phyloP scores from a whole-genome alignment of 2,329 filamentous ascomycete genomes.

The Penicillium hesseltinei region DNA sequence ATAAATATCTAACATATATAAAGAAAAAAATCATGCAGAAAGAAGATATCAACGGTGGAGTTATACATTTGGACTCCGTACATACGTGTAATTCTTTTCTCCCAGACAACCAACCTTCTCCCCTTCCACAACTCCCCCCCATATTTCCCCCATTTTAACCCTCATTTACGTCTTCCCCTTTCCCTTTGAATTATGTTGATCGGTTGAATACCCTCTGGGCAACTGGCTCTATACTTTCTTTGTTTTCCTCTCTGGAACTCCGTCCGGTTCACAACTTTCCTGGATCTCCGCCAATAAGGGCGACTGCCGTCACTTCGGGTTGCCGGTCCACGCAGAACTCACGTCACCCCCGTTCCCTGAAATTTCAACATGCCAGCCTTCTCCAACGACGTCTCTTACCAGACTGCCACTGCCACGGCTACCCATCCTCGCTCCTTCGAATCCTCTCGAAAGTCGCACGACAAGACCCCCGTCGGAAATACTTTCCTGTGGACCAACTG shows the following conservation, averaged over 20 bases:
- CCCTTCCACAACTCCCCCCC: slow-evolving; percentile 1
- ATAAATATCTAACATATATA: background rate
- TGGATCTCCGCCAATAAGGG: slow-evolving; percentile 22
- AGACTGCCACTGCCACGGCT: slow-evolving; percentile 33
- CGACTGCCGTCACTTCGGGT: slow-evolving; percentile 23
- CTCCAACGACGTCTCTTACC: slow-evolving; percentile 36
- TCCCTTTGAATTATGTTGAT: slow-evolving; percentile 17
- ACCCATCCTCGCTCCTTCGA: slow-evolving; percentile 42
- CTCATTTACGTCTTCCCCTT: slow-evolving; percentile 8
- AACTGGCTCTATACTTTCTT: slow-evolving; percentile 7
- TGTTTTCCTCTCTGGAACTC: slow-evolving; percentile 14
- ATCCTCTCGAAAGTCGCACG: slow-evolving; percentile 43
- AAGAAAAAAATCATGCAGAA: background rate
- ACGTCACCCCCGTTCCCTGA: slow-evolving; percentile 28
- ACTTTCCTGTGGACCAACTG: slow-evolving; percentile 49
- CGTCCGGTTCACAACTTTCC: slow-evolving; percentile 19
- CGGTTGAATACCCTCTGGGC: slow-evolving; percentile 13
- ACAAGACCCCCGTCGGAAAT: slow-evolving; percentile 46
- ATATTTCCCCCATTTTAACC: slow-evolving; percentile 11
- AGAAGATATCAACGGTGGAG: no score
- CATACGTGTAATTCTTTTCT: slow-evolving; percentile 11
- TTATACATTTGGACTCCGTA: background rate
- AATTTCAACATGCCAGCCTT: slow-evolving; percentile 40
- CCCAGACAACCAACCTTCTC: slow-evolving; percentile 9
- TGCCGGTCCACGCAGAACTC: slow-evolving; percentile 32